Evolutionary conservation across 164 flowering plant genomes (phyloP), one percentile per base, ranked within the genome.

Genomic region (Stephania cephalantha): DNA sequence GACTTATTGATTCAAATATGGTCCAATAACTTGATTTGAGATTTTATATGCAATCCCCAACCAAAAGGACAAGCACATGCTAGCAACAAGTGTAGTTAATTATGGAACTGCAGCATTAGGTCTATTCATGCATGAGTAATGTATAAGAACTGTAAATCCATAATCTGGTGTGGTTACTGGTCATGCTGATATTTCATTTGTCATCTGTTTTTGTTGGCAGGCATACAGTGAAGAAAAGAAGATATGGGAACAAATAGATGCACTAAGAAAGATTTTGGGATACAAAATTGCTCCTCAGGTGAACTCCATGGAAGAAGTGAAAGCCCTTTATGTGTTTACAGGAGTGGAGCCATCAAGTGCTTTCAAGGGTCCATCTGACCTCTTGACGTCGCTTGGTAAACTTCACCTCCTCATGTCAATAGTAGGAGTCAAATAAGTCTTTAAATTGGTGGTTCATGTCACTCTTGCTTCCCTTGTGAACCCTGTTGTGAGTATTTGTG

Each of bases 291-390:
- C 83, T n/a, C 65, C 46, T 3, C 81, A 79, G 3, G 18, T 65
- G 12, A 84, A 89, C 20, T 85, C 78, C 73, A 22, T 78, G 2
- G 97, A 88, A 79, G 98, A 94, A 73, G 79, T 92, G 35, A 89
- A 87, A 74, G 97, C 92, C 4, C 85, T 94, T 2, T 94, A 89
- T 75, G 20, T 87, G 30, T 90, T 94, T 85, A 88, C 95, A 0
- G 97, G 98, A 45, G 87, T 94, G 9, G 90, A 94, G 80, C 95
- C 91, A 35, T 95, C 95, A 6, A 70, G 84, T 18, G 81, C 87
- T 5, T 83, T 81, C 42, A 70, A 76, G 71, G 85, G 83, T 42
- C 30, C 82, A 0, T 44, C 82, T 0, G 90, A 90, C 81, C 83
- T 88, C 29, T n/a, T 0, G 87, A 90, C 18, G 74, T 85, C 35